phyloP scores from a whole-genome alignment of 2,329 filamentous ascomycete species.

The Cercospora citrullina region DNA sequence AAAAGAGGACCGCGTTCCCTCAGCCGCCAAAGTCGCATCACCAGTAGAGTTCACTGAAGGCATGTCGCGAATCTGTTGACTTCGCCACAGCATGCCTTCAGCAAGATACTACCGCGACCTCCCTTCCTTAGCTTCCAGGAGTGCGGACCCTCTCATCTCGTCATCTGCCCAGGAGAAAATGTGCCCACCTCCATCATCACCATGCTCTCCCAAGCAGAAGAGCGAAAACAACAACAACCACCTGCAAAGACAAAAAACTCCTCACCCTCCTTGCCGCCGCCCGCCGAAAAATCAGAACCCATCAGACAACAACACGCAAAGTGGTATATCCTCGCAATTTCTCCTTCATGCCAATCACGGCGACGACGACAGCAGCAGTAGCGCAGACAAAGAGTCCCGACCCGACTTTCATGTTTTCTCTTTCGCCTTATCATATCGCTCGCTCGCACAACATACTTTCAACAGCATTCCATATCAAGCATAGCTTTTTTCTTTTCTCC shows the following conservation, averaged over 20 bases:
- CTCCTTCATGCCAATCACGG: conserved; percentile 2
- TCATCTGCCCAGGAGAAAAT: neutral
- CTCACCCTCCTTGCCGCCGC: neutral
- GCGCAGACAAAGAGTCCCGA: neutral
- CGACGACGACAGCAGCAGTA: neutral
- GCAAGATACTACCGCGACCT: neutral
- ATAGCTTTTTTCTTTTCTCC: conserved; percentile 24
- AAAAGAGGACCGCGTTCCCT: neutral
- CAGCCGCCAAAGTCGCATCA: neutral
- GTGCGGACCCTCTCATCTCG: neutral
- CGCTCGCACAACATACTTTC: conserved; percentile 3
- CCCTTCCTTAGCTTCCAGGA: neutral
- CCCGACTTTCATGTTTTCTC: neutral
- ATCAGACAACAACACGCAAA: conserved; percentile 19
- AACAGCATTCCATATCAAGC: conserved; percentile 15
- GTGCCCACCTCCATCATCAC: neutral
- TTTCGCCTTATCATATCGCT: neutral
- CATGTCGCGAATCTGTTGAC: neutral
- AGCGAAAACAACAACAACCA: neutral
- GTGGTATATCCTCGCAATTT: conserved; percentile 27
- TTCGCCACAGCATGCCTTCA: neutral
- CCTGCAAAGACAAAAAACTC: neutral
- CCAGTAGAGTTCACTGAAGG: neutral
- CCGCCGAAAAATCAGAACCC: neutral
- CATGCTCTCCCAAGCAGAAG: neutral